A percentile compares a stretch with the other conserved stretches of the same genome.
phyloP scores from a whole-genome alignment of 768 basidiomycete genomes.

The Mycena sanguinolenta region DNA sequence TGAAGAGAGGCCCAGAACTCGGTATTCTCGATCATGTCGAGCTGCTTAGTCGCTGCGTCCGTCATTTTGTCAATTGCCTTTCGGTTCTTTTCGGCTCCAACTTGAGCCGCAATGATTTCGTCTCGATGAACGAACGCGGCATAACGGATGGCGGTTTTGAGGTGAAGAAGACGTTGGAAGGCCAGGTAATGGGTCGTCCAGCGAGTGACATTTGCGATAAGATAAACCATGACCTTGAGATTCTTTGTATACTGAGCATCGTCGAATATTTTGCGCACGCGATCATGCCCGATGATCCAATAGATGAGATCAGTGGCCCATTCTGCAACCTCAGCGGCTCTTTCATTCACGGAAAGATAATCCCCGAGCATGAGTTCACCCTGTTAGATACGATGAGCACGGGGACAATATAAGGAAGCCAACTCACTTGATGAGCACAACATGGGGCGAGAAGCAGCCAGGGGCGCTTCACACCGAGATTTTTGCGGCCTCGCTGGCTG shows the following conservation, averaged over 20 bases:
- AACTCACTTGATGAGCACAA: background rate
- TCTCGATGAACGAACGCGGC: background rate
- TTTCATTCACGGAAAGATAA: background rate
- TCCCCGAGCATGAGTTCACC: background rate
- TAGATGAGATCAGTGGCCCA: background rate
- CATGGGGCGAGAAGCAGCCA: background rate
- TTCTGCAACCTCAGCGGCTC: background rate
- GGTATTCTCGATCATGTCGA: constrained; percentile 8
- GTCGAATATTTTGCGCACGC: background rate
- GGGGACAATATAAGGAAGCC: too few species aligned
- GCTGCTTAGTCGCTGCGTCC: background rate
- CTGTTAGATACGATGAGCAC: background rate
- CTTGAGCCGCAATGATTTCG: constrained; percentile 24
- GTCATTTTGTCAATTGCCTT: background rate
- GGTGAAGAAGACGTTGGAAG: background rate
- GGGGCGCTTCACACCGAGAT: constrained; percentile 13
- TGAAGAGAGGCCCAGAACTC: constrained; percentile 30
- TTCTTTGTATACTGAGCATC: background rate
- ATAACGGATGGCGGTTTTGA: background rate
- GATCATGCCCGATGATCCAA: background rate
- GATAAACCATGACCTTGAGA: background rate
- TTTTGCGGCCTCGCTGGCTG: constrained; percentile 41
- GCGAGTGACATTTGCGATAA: background rate
- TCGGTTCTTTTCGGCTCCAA: constrained; percentile 21
- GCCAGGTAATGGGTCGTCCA: constrained; percentile 14